phyloP scores from a whole-genome alignment of 1,139 yeast species.

The Suhomyces bolitotheri region DNA sequence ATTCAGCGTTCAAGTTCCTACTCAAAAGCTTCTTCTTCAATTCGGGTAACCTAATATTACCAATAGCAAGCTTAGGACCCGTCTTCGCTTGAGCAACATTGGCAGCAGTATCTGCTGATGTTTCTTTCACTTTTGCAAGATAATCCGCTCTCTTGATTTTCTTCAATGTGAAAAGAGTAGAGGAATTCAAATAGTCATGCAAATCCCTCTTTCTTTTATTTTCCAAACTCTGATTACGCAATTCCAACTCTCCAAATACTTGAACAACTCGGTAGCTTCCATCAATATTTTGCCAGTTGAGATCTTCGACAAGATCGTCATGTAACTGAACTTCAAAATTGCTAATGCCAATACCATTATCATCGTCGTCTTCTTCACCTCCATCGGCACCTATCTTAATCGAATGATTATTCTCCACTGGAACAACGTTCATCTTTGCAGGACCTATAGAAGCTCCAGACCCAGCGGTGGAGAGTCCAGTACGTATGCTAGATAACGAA shows the following conservation, averaged over 20 bases:
- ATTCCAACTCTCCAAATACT: constrained; percentile 68
- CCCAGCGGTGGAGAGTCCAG: constrained; percentile 29
- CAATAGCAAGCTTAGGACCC: constrained; percentile 65
- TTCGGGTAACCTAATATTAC: constrained; percentile 85
- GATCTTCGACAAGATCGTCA: constrained; percentile 56
- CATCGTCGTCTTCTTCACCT: constrained; percentile 14
- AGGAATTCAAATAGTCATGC: constrained; percentile 34
- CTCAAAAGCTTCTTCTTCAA: constrained; percentile 62
- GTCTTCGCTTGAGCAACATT: constrained; percentile 11
- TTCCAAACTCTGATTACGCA: constrained; percentile 31
- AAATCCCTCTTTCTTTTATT: constrained; percentile 22
- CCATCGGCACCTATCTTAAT: constrained; percentile 56
- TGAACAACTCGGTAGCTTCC: constrained; percentile 84
- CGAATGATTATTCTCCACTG: constrained; percentile 41
- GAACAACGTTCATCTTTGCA: constrained; percentile 32
- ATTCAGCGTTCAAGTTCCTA: constrained; percentile 73
- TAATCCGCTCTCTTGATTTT: constrained; percentile 23
- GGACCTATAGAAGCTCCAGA: constrained; percentile 17
- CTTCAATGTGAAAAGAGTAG: constrained; percentile 41
- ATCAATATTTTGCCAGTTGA: constrained; percentile 83
- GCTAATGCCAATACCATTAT: constrained; percentile 41
- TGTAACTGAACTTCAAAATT: constrained; percentile 75
- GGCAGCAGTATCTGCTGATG: constrained; percentile 7
- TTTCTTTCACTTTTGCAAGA: constrained; percentile 15
- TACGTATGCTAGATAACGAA: constrained; percentile 37